A percentile compares a stretch with the other conserved stretches of the same genome.
Evolutionary conservation across 768 basidiomycete species (phyloP).

Genomic region (Scleroderma bovista): DNA sequence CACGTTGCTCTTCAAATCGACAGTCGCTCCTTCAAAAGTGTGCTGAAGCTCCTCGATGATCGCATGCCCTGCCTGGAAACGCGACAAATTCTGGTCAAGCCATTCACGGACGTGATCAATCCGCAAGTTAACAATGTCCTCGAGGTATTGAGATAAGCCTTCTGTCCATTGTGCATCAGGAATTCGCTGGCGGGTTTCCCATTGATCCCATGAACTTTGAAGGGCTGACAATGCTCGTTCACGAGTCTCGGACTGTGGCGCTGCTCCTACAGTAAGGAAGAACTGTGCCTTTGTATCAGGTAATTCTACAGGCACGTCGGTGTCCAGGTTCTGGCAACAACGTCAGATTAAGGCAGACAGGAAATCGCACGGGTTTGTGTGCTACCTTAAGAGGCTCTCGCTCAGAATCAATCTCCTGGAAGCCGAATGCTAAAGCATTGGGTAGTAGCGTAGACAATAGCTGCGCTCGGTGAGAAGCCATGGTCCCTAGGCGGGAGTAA

Average conservation of each 20-base stretch:
- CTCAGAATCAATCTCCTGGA: constrained; percentile 40
- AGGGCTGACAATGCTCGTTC: constrained; percentile 11
- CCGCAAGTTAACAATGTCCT: constrained; percentile 36
- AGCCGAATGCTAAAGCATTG: constrained; percentile 44
- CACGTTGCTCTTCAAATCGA: constrained; percentile 41
- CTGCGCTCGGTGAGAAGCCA: constrained; percentile 45
- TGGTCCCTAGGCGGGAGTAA: constrained; percentile 34
- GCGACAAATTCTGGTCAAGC: constrained; percentile 43
- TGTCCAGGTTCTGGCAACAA: constrained; percentile 46
- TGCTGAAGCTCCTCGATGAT: constrained; percentile 42
- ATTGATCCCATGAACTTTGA: constrained; percentile 12
- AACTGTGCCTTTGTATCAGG: constrained; percentile 29
- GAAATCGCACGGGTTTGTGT: too few species aligned
- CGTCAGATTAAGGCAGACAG: neutral
- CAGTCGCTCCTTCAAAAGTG: constrained; percentile 34
- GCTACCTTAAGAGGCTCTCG: constrained; percentile 46
- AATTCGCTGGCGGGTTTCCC: constrained; percentile 14
- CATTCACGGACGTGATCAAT: constrained; percentile 45
- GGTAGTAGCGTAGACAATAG: constrained; percentile 37
- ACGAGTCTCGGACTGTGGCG: constrained; percentile 13
- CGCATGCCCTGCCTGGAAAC: constrained; percentile 42
- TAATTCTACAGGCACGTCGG: constrained; percentile 34
- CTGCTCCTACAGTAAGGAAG: constrained; percentile 18
- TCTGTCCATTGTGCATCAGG: constrained; percentile 34
- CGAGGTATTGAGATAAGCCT: constrained; percentile 34